Conservation (phyloP, 768 basidiomycete species). For the Lactarius indigo region DNA sequence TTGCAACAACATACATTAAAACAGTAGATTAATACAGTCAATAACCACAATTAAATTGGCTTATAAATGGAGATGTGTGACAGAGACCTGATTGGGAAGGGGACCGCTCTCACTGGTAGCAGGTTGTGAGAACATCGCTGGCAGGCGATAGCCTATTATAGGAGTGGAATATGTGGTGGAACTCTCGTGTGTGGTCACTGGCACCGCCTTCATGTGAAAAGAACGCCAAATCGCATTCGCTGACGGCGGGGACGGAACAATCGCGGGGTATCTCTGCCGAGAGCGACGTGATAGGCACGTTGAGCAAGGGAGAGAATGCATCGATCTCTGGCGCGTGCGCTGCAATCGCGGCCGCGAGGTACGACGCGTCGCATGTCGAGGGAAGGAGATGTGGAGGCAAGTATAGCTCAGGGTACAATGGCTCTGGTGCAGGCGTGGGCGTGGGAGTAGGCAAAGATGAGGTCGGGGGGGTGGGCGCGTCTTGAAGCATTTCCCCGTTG, state of each 20-base stretch:
- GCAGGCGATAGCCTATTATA: neutral
- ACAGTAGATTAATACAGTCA: neutral
- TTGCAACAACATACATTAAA: neutral
- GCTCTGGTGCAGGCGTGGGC: neutral
- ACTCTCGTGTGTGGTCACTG: neutral
- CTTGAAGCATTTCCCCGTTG: neutral
- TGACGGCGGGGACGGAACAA: neutral
- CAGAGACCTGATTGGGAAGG: neutral
- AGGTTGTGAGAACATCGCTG: neutral
- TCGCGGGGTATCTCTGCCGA: neutral
- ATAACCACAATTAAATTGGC: neutral
- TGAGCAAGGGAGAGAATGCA: neutral
- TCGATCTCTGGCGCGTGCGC: neutral
- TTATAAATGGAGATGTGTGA: neutral
- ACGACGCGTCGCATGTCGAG: neutral
- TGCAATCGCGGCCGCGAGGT: slow-evolving; percentile 2
- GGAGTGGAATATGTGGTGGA: neutral
- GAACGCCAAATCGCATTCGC: neutral
- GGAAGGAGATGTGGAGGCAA: slow-evolving; percentile 12
- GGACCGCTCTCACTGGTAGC: neutral
- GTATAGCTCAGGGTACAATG: slow-evolving; percentile 5
- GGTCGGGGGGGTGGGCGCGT: neutral
- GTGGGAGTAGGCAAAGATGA: neutral
- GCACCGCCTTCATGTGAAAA: neutral
- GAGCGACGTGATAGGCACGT: neutral